A percentile compares a stretch with the other conserved stretches of the same genome.
Conservation (phyloP, 2,329 filamentous ascomycete genomes). For the Teratosphaeria destructans region DNA sequence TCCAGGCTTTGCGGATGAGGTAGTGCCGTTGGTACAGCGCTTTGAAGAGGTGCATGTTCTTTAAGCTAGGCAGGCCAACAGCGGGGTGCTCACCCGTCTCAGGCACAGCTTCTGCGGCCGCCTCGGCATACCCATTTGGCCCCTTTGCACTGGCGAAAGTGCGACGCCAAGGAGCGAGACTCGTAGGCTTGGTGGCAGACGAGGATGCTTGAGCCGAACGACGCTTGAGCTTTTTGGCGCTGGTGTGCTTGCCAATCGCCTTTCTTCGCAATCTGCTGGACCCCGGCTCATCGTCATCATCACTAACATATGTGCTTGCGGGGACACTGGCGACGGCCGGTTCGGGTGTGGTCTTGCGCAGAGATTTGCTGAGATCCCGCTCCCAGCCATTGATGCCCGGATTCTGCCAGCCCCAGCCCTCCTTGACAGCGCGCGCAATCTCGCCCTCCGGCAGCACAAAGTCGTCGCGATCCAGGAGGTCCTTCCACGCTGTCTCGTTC, state of each 20-base stretch:
- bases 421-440: conserved; percentile 70
- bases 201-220: conserved; percentile 14
- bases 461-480: conserved; percentile 74
- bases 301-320: conserved; percentile 12
- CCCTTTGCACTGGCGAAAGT: conserved; percentile 56
- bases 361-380: conserved; percentile 59
- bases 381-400: conserved; percentile 62
- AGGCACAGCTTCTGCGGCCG: conserved; percentile 71
- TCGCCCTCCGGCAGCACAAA: conserved; percentile 72
- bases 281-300: conserved; percentile 20
- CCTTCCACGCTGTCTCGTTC: conserved; percentile 94
- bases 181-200: conserved; percentile 33
- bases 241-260: conserved; percentile 11
- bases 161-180: conserved; percentile 31
- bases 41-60: conserved; percentile 86
- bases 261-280: conserved; percentile 18
- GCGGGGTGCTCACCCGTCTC: conserved; percentile 48
- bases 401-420: conserved; percentile 98
- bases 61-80: conserved; percentile 66
- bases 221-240: conserved; percentile 42
- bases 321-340: neutral
- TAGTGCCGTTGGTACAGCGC: conserved; percentile 89
- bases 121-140: conserved; percentile 74
- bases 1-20: conserved; percentile 87
- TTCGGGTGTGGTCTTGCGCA: conserved; percentile 11